Percentiles rank a stretch among this genome's conserved stretches.
phyloP scores from a whole-genome alignment of 176 grass and related monocot species.

The Alloteropsis semialata region DNA sequence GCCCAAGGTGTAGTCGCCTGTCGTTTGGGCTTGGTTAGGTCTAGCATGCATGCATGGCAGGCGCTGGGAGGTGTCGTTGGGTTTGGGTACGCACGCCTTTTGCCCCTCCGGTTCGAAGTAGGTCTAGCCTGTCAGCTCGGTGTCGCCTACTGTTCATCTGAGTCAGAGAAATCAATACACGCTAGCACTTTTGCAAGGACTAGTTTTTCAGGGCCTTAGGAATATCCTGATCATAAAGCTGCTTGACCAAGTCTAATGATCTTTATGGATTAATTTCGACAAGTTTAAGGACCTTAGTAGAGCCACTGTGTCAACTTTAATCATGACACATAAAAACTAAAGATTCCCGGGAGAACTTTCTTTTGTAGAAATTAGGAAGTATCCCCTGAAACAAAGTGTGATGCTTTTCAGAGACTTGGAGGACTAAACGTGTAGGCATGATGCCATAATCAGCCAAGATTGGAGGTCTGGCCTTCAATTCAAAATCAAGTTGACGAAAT shows the following conservation, averaged over 20 bases:
- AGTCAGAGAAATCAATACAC: conserved; percentile 20
- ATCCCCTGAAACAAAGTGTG: neutral
- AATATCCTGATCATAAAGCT: neutral
- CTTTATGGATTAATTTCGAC: neutral
- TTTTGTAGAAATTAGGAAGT: neutral
- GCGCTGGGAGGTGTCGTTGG: neutral
- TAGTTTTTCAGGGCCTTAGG: neutral
- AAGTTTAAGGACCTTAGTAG: neutral
- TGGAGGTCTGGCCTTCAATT: neutral
- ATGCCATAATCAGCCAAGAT: neutral
- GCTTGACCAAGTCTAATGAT: neutral
- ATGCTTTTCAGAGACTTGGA: neutral
- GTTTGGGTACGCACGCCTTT: neutral
- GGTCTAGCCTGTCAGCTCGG: neutral
- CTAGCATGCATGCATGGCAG: neutral
- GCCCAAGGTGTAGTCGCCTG: neutral
- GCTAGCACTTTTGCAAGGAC: neutral
- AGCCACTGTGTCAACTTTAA: neutral
- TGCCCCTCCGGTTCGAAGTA: neutral
- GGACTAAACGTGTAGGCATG: neutral
- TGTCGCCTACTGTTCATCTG: conserved; percentile 6
- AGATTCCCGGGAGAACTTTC: neutral
- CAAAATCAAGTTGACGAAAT: neutral
- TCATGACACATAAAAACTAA: neutral
- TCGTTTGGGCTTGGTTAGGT: conserved; percentile 4